Base-by-base conservation (phyloP, 768 basidiomycete genomes). In the Zangia roseola region DNA sequence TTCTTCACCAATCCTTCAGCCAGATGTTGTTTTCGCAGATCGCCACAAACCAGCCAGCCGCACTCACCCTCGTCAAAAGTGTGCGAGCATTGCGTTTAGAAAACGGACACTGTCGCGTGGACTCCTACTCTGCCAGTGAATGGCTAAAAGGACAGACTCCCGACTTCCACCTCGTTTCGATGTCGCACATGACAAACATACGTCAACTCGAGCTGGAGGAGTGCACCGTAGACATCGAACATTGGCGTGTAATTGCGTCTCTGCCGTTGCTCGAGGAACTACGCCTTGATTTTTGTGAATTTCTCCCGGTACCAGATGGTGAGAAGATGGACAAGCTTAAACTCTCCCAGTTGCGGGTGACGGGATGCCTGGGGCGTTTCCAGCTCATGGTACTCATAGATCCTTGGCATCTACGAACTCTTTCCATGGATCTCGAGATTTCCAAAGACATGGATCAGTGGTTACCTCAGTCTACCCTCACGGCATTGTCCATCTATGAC, bases 1-100 rank as follows among this genome's bases (percentile, higher is more conserved):
- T 2, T 17, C 6, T 10, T 10, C 17, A 33, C 40, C 36, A 30
- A 10, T 16, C 45, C 3, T 41, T 47, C 5, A 55, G 41, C 40
- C 44, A 5, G 28, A 33, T 6, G 9, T 64, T 70, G 43, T 74
- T 66, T 43, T 43, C 62, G 21, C 63, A 56, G 4, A 47, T 73
- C 9, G 49, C 57, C 5, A 62, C 49, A 19, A 52, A 58, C 25
- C 41, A 62, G 23, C 59, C 66, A 28, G 58, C 62, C 7, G 69
- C 69, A 2, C 54, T 52, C 19, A 57, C 64, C 2, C 47, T 74
- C 8, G 64, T 69, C 5, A 47, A 52, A 34, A 52, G 61, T 20
- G 69, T 74, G 39, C 65, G 58, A 43, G 51, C 48, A 0, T 63
- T 61, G n/a, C 19, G n/a, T 30, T 56, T 65, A 35, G 25, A 3